phyloP scores from a whole-genome alignment of 176 grass and related monocot genomes.

The Musa schizocarpa region DNA sequence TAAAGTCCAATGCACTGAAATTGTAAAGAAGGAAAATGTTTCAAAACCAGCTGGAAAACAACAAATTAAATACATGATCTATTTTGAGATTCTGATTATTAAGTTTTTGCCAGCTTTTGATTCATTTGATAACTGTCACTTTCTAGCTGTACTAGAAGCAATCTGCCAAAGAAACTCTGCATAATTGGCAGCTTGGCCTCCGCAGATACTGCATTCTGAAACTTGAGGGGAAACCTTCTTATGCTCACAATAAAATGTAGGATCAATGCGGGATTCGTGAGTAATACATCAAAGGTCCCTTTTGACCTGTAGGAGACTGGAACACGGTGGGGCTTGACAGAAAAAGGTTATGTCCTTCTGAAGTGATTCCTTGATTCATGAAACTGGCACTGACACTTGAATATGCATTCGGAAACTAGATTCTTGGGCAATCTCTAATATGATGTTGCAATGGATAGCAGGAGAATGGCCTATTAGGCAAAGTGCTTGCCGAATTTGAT shows the following conservation, averaged over 20 bases:
- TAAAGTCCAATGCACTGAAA: background rate
- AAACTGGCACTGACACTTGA: slow-evolving; percentile 37
- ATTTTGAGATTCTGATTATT: background rate
- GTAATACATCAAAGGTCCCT: slow-evolving; percentile 45
- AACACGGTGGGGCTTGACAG: slow-evolving; percentile 31
- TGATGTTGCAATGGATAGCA: slow-evolving; percentile 49
- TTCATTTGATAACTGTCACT: background rate
- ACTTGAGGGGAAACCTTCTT: background rate
- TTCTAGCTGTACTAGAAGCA: background rate
- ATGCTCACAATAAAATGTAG: background rate
- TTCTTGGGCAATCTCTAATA: slow-evolving; percentile 29
- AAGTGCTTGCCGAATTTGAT: slow-evolving; percentile 21
- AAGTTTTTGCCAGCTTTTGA: background rate
- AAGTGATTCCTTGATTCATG: slow-evolving; percentile 32
- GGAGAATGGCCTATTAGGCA: slow-evolving; percentile 38
- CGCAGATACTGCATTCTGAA: background rate
- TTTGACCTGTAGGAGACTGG: slow-evolving; percentile 51
- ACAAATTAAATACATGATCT: background rate
- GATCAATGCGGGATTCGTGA: slow-evolving; percentile 32
- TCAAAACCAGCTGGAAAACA: background rate
- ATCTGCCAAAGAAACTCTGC: background rate
- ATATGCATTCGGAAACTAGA: slow-evolving; percentile 23
- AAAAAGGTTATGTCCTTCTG: slow-evolving; percentile 24
- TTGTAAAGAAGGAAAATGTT: no score
- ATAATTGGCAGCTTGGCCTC: background rate